Evolutionary conservation across 2,329 filamentous ascomycete genomes (phyloP).

Genomic region (Phaeosphaeriaceae sp.): DNA sequence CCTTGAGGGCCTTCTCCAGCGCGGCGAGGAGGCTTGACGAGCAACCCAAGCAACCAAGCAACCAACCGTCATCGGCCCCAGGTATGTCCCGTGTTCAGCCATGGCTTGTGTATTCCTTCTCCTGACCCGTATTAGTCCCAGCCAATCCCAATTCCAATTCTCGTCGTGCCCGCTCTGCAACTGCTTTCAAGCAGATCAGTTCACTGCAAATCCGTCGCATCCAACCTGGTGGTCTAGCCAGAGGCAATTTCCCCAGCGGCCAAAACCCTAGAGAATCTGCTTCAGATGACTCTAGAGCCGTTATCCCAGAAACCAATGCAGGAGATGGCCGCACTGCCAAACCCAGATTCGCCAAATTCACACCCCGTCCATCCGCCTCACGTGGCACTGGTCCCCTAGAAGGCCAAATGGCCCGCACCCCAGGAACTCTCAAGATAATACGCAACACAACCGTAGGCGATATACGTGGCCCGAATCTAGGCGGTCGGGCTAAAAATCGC

Average conservation of each 20-base stretch:
- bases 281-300: not conserved
- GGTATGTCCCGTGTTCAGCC: constrained; percentile 22
- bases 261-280: constrained; percentile 14
- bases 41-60: constrained; percentile 24
- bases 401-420: constrained; percentile 41
- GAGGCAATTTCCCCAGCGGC: constrained; percentile 29
- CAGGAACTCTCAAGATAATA: constrained; percentile 30
- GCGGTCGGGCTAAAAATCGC: constrained; percentile 23
- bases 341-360: constrained; percentile 17
- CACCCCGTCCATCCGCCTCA: constrained; percentile 11
- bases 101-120: not conserved
- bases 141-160: constrained; percentile 22
- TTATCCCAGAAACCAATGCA: not conserved
- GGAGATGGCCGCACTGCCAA: not conserved
- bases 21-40: constrained; percentile 35
- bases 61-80: constrained; percentile 19
- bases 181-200: constrained; percentile 33
- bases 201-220: constrained; percentile 30
- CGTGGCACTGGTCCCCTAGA: constrained; percentile 21
- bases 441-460: constrained; percentile 13
- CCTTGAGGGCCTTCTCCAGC: constrained; percentile 34
- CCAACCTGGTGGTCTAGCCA: constrained; percentile 23
- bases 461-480: constrained; percentile 33
- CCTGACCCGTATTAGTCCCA: constrained; percentile 18
- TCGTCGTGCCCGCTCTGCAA: constrained; percentile 33